phyloP scores from a whole-genome alignment of 1,284 basidiomycete genomes.

The Afroboletus lepidellus region DNA sequence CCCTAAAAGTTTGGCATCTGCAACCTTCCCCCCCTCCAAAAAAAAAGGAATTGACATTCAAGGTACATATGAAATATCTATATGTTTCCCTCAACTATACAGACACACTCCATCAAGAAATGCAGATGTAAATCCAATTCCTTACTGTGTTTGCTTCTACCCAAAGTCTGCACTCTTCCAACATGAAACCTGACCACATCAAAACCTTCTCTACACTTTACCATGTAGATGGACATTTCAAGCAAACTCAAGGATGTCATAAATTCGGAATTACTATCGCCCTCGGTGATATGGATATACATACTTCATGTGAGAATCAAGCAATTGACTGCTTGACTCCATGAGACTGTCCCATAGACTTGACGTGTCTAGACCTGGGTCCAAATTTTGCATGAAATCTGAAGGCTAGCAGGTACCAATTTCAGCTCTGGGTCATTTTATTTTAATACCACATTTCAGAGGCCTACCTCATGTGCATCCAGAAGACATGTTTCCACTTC shows the following conservation, averaged over 20 bases:
- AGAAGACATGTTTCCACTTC: background rate
- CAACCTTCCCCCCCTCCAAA: no score
- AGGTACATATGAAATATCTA: no score
- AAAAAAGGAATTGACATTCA: no score
- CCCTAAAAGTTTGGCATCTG: no score
- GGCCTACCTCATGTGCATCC: background rate
- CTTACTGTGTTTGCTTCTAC: background rate
- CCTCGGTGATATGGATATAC: background rate
- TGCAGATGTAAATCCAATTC: background rate
- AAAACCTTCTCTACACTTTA: background rate
- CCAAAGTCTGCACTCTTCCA: background rate
- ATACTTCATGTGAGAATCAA: background rate
- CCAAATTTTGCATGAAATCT: no score
- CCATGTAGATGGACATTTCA: background rate
- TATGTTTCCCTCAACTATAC: background rate
- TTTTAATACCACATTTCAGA: background rate
- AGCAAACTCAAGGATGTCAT: background rate
- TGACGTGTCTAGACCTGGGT: background rate
- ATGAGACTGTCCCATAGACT: no score
- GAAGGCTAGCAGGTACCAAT: no score
- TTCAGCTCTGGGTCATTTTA: background rate
- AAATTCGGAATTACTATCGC: background rate
- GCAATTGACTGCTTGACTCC: background rate
- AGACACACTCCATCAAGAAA: background rate
- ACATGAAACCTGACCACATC: background rate